Evolutionary conservation across 495 filamentous ascomycete genomes (phyloP), one percentile per base, ranked within the genome.

Genomic region (Penicillium odoratum): DNA sequence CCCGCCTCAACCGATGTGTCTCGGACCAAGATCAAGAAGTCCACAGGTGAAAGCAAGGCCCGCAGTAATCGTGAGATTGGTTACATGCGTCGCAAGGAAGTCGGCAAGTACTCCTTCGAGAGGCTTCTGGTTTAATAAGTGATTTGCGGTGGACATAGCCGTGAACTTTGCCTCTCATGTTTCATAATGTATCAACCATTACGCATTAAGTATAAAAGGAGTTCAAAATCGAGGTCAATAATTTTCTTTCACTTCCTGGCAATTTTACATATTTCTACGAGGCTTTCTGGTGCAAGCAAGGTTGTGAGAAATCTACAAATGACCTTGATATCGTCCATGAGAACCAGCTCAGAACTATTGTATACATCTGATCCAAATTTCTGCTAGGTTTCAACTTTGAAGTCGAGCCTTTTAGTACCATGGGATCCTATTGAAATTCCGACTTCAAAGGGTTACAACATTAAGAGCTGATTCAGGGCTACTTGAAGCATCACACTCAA

Each of bases 61-160:
- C 80, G 89, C 61, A 88, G 78, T 60, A 74, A 58, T 54, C 75
- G 91, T 70, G 86, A 94, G 69, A 86, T 87, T 53, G 89, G 88
- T 10, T 81, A 86, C 65, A 70, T 91, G 59, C 82, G 83, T 45
- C 88, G 88, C 65, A 85, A 86, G 75, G 87, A 85, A 52, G 83
- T 87, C 46, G 85, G 85, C 40, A 82, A 87, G 58, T 95, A 95
- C 75, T 89, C 88, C 28, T 81, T 92, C 54, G 87, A 92, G 67
- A 80, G 83, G 68, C 86, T 93, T 55, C 68, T 83, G 51, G 73
- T 91, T 56, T 87, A 74, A 51, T 51, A 16, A 64, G 47, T 6
- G 34, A 29, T 21, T 51, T 34, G 48, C 53, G 51, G 57, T 48
- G 53, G 56, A 56, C 49, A 53, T 58, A 29, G 47, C 28, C 34